Conservation (phyloP, 768 basidiomycete species). For the Boletus insuetus region DNA sequence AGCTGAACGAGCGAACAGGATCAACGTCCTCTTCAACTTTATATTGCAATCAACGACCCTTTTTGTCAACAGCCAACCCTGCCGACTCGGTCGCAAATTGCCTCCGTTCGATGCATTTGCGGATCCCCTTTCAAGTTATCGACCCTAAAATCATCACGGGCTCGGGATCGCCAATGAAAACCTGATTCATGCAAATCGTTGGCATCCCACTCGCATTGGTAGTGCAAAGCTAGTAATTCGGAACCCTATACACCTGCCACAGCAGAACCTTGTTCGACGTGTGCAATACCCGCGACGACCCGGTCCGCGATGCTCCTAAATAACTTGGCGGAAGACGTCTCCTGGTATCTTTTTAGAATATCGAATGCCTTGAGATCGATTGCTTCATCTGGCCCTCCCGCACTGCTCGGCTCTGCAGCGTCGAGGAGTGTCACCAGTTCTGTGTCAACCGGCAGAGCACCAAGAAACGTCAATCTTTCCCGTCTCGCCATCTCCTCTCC, state of each 20-base stretch:
- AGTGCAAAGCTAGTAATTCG: not conserved
- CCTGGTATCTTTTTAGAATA: constrained; percentile 59
- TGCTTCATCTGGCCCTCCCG: constrained; percentile 18
- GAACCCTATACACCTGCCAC: not conserved
- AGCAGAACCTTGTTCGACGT: constrained; percentile 10
- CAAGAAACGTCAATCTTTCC: constrained; percentile 76
- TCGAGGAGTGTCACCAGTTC: constrained; percentile 87
- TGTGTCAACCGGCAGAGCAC: constrained; percentile 89
- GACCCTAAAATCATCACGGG: too few relatives aligned
- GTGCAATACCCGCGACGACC: constrained; percentile 33
- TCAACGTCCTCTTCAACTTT: too few relatives aligned
- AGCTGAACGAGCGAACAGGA: too few relatives aligned
- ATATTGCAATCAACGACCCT: too few relatives aligned
- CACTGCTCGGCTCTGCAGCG: constrained; percentile 42
- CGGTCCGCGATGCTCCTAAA: constrained; percentile 59
- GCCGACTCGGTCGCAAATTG: not conserved
- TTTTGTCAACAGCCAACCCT: not conserved
- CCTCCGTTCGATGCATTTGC: not conserved
- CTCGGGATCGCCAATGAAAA: not conserved
- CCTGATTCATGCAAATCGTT: not conserved
- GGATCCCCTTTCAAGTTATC: constrained; percentile 3
- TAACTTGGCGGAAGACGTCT: constrained; percentile 66
- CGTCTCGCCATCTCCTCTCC: constrained; percentile 83
- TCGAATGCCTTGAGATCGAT: constrained; percentile 38
- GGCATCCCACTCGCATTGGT: not conserved